Evolutionary conservation across 257 asterid genomes (phyloP).

Genomic region (Solanum dulcamara): DNA sequence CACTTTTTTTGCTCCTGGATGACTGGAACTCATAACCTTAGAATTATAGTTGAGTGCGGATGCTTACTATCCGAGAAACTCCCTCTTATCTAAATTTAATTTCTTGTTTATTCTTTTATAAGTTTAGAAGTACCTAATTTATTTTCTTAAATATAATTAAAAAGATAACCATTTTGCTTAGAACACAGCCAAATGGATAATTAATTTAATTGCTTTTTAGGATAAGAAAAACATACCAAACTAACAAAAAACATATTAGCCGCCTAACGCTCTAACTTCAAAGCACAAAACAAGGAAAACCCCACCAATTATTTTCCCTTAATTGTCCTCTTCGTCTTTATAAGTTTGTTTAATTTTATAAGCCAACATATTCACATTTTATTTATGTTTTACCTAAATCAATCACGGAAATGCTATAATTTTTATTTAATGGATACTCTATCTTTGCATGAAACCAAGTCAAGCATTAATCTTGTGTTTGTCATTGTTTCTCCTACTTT

Average conservation of each 20-base stretch:
- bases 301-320: not conserved
- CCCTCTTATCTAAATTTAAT: not conserved
- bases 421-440: not conserved
- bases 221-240: not conserved
- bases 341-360: not conserved
- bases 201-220: not conserved
- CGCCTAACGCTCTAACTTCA: not conserved
- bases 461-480: not conserved
- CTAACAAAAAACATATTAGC: not conserved
- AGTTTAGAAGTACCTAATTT: not conserved
- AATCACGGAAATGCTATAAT: not conserved
- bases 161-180: not conserved
- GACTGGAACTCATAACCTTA: not conserved
- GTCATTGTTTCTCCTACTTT: constrained; percentile 25
- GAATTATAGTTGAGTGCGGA: fast-evolving
- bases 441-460: not conserved
- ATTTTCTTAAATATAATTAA: too few species aligned
- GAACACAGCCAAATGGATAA: not conserved
- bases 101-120: not conserved
- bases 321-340: not conserved
- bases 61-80: not conserved
- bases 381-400: not conserved
- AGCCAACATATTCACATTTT: not conserved
- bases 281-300: not conserved
- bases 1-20: not conserved